These are phyloP conservation scores for Fusarium redolens DNA, from an alignment of 2,329 filamentous ascomycete genomes.

Conservation along the genomic window DNA sequence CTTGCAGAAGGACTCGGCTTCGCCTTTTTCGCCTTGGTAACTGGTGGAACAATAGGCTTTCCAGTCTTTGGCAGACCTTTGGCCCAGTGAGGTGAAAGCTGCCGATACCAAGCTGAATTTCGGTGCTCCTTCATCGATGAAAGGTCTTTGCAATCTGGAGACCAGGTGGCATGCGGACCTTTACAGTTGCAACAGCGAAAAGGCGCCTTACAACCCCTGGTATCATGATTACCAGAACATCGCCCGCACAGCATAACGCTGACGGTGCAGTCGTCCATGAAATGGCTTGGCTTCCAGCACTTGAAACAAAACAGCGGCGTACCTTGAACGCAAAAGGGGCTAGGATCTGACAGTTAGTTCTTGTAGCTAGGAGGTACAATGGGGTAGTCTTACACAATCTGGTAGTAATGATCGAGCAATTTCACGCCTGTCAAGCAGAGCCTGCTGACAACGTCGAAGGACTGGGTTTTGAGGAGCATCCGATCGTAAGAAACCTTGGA, in stretches of 20 bases:
- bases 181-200: too few relatives aligned
- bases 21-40: too few relatives aligned
- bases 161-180: too few relatives aligned
- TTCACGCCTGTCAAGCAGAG: neutral
- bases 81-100: too few relatives aligned
- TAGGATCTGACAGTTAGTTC: neutral
- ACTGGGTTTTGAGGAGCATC: neutral
- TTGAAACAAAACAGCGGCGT: neutral
- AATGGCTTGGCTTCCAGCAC: neutral
- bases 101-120: too few relatives aligned
- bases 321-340: neutral
- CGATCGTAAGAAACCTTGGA: neutral
- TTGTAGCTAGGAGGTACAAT: neutral
- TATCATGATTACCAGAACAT: neutral
- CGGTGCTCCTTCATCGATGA: too few relatives aligned
- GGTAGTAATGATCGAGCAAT: neutral
- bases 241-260: neutral
- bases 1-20: too few relatives aligned
- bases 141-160: too few relatives aligned
- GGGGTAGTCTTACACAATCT: neutral
- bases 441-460: neutral
- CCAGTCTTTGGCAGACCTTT: too few relatives aligned
- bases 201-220: neutral
- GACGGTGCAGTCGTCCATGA: neutral
- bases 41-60: too few relatives aligned